Evolutionary conservation across 768 basidiomycete species (phyloP).

Genomic region (Lanmaoa pseudosensibilis): DNA sequence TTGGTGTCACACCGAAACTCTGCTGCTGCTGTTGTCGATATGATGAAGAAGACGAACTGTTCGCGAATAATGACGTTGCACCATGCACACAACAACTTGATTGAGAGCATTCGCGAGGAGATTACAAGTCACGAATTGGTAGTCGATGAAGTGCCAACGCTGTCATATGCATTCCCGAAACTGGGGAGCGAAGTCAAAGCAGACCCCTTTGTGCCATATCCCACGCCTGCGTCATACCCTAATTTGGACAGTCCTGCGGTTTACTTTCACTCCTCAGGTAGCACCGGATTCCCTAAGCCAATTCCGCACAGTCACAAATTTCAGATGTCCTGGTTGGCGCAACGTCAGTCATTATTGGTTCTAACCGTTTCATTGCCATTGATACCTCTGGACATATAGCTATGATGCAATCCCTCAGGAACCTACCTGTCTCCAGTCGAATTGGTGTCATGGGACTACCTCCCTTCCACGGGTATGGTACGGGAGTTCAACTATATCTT

Average conservation of each 20-base stretch:
- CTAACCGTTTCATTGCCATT: not conserved
- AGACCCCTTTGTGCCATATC: conserved; percentile 13
- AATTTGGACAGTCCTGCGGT: not conserved
- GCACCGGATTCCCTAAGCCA: conserved; percentile 46
- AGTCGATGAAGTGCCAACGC: conserved; percentile 12
- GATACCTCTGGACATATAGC: not conserved
- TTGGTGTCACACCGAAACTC: conserved; percentile 28
- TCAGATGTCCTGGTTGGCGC: conserved; percentile 30
- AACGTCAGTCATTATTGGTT: conserved; percentile 27
- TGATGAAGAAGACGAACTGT: conserved; percentile 11
- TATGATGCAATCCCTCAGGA: not conserved
- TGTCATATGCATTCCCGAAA: conserved; percentile 37
- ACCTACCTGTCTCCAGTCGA: conserved; percentile 10
- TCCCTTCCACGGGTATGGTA: conserved; percentile 40
- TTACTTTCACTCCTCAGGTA: conserved; percentile 31
- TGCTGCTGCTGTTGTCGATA: conserved; percentile 3
- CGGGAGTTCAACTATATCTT: conserved; percentile 31
- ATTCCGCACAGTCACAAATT: conserved; percentile 34
- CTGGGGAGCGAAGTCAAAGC: conserved; percentile 32
- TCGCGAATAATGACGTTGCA: conserved; percentile 11
- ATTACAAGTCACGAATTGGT: not conserved
- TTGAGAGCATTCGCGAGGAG: conserved; percentile 6
- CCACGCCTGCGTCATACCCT: not conserved
- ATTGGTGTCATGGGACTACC: conserved; percentile 36
- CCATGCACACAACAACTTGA: conserved; percentile 11